These are phyloP conservation scores for Chlorella sp. DNA, from an alignment of 139 green algal species.

Conservation along the genomic window DNA sequence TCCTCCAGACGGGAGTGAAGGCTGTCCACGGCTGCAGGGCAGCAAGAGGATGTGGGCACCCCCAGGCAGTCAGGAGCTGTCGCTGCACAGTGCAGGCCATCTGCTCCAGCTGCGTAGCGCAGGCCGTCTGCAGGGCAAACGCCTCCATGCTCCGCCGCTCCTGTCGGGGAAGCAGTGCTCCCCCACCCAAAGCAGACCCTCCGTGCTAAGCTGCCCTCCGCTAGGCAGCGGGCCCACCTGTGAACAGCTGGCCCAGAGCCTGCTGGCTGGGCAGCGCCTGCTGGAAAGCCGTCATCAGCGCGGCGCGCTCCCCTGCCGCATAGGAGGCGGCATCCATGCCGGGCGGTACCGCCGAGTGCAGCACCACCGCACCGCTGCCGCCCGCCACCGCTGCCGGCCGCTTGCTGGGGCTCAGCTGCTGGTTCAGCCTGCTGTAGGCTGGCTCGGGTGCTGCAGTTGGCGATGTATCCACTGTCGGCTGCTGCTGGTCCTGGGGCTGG, in stretches of 20 bases:
- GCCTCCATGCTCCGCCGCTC: no score
- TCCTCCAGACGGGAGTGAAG: constrained; percentile 19
- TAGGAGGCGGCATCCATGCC: constrained; percentile 31
- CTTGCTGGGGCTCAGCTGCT: constrained; percentile 35
- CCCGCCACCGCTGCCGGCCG: not conserved
- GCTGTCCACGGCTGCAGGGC: constrained; percentile 1
- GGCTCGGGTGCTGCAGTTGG: not conserved
- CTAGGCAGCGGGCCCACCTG: not conserved
- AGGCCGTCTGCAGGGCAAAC: not conserved
- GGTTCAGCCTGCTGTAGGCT: not conserved
- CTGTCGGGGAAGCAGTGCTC: no score
- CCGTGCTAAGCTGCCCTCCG: not conserved
- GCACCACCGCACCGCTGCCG: not conserved
- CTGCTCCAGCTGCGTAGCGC: not conserved
- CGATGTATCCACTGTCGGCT: no score
- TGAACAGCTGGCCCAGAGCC: constrained; percentile 46
- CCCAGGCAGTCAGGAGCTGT: no score
- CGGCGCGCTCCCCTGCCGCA: constrained; percentile 40
- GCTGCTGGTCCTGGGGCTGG: no score
- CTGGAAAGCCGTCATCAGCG: constrained; percentile 33
- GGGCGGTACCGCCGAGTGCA: not conserved
- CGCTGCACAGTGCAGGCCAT: not conserved
- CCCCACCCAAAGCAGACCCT: no score
- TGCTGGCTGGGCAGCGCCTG: constrained; percentile 51
- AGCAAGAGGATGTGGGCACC: not conserved